Base-by-base conservation (phyloP, 495 filamentous ascomycete genomes). In the Paragyromitra xinjiangensis region DNA sequence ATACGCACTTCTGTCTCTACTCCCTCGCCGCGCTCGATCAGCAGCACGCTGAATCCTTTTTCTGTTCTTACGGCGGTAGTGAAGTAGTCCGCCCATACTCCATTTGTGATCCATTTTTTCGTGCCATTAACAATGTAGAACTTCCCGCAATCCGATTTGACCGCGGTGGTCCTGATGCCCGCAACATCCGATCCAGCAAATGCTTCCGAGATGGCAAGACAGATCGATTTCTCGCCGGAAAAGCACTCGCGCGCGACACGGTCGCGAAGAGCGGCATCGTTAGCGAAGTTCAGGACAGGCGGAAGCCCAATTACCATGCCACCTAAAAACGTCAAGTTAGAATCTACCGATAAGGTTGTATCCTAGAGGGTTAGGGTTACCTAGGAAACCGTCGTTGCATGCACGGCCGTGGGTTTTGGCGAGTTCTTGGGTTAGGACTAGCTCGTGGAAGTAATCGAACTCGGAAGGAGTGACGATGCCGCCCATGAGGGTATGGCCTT, bases 91-190 rank as follows among this genome's bases (percentile, higher is more conserved):
- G 86, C 86, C 83, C 90, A 95, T 84, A 90, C 90, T 72, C 93
- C 93, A 86, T 97, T 97, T 50, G 93, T 97, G 84, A 95, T 95
- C 93, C 93, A 96, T 85, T 95, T 95, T 87, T 95, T 96, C 78
- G 92, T 95, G 73, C 93, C 93, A 83, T 93, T 94, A 75, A 96
- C 88, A 74, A 95, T 91, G 83, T 94, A 96, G 84, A 92, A 87
- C 82, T 92, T 92, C 64, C 93, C 93, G 83, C 95, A 93, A 9
- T 91, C 85, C 14, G 92, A 94, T 86, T 94, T 93, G 73, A 86
- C 88, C 9, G 93, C 93, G 0, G 93, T 95, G 3, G 92, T 95
- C 69, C 92, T 87, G 14, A 97, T 87, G 19, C 92, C 91, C 7
- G 93, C 93, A 9, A 97, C 93, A 84, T 97, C 93, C 68, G 90